Percentiles rank a stretch among this genome's conserved stretches.
These are phyloP conservation scores for Volvox reticuliferus DNA, from an alignment of 139 green algal species.

Conservation along the genomic window DNA sequence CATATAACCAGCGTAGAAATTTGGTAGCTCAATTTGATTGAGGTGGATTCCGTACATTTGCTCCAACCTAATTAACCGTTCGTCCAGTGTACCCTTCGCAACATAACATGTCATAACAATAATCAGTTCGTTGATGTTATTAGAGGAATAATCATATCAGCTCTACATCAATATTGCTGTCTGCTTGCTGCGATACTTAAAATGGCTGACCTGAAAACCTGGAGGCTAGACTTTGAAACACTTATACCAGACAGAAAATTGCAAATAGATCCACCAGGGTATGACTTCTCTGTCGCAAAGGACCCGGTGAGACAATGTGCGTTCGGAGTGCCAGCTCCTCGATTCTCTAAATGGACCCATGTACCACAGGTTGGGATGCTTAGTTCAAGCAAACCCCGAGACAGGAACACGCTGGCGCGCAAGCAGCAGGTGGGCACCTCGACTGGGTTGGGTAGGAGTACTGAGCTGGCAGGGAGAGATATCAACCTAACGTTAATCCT, in stretches of 20 bases:
- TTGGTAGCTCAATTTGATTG: no score
- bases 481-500: no score
- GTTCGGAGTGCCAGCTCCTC: not conserved
- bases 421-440: constrained; percentile 50
- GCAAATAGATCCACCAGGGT: constrained; percentile 64
- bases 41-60: no score
- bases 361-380: constrained; percentile 24
- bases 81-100: no score
- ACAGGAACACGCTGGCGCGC: constrained; percentile 41
- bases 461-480: no score
- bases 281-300: constrained; percentile 52
- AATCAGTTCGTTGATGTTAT: no score
- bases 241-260: constrained; percentile 34
- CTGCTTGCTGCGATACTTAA: not conserved
- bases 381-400: constrained; percentile 36
- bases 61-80: no score
- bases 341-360: not conserved
- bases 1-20: no score
- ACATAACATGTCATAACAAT: no score
- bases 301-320: constrained; percentile 51
- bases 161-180: no score
- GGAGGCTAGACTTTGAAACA: constrained; percentile 54
- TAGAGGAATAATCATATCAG: no score
- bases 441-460: no score
- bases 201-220: constrained; percentile 41